Conservation (phyloP, 1,284 basidiomycete genomes). For the Tilletia walkeri region DNA sequence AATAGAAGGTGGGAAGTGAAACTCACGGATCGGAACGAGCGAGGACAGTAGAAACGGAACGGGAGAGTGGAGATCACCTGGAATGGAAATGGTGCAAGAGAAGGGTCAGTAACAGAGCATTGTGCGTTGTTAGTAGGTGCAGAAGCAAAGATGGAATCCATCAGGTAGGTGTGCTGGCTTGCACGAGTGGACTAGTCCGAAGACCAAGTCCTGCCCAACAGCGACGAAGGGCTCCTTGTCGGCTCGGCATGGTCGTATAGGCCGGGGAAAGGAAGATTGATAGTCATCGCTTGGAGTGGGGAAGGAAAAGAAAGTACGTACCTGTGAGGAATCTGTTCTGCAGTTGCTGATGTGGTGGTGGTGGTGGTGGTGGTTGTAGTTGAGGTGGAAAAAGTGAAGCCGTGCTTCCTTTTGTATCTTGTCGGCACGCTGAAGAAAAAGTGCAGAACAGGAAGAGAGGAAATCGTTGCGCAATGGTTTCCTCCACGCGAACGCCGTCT, state of each 20-base stretch:
- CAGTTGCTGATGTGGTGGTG: background rate
- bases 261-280: slow-evolving; percentile 54
- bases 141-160: slow-evolving; percentile 17
- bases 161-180: slow-evolving; percentile 48
- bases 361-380: background rate
- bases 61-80: background rate
- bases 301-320: background rate
- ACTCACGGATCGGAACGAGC: background rate
- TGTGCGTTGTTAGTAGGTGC: too few species aligned
- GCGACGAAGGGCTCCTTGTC: slow-evolving; percentile 54
- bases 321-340: background rate
- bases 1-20: background rate
- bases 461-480: slow-evolving; percentile 14
- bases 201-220: slow-evolving; percentile 34
- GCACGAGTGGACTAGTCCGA: slow-evolving; percentile 52
- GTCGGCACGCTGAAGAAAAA: too few species aligned
- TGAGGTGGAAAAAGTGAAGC: background rate
- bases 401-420: too few species aligned
- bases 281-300: slow-evolving; percentile 27
- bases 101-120: too few species aligned
- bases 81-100: too few species aligned
- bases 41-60: background rate
- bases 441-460: background rate
- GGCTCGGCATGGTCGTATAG: slow-evolving; percentile 56
- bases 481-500: background rate